Base-by-base conservation (phyloP, 371 early-diverging fungal genomes). In the Rhizopus arrhizus region DNA sequence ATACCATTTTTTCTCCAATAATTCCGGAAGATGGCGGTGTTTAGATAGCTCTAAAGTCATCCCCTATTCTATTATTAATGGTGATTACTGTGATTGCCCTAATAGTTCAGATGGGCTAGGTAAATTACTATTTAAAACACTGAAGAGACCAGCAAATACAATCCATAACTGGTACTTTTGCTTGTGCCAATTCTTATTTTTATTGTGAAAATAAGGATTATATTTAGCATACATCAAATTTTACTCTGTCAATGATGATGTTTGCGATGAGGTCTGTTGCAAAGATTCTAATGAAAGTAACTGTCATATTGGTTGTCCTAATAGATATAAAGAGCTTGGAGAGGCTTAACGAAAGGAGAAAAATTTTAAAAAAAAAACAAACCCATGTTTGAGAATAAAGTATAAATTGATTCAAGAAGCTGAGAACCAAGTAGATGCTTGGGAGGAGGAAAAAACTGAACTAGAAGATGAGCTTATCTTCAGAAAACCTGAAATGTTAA, bases 101-200 rank as follows among this genome's bases (percentile, higher is more conserved):
- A 96, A 97, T 72, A 95, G 95, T 5, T 91, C 91, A 12, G 98
- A 97, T 73, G 98, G 96, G 63, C 95, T 95, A 57, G 98, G 95
- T 84, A 75, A 12, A 11, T 45, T 40, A 10, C 9, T 12, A 31
- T n/a, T 8, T 2, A n/a, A 16, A 45, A 7, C 46, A 8, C n/a
- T 7, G 22, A 45, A 9, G 7, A 11, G 6, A 16, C 9, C 4
- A 31, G 28, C 47, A 10, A 28, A 3, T 22, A 13, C 31, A 2
- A 43, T 35, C 10, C 42, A 53, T 41, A 43, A 46, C 41, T 90
- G 91, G 92, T 41, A 96, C 98, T 0, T 87, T 95, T 0, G 98
- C 98, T 9, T 97, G 98, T 76, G 80, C 79, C 40, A 91, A 86
- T 53, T 73, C 85, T 3, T 50, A 55, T 5, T 97, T 95, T 64